Evolutionary conservation across 2,329 filamentous ascomycete genomes (phyloP), one percentile per base, ranked within the genome.

Genomic region (Colletotrichum acutatum): DNA sequence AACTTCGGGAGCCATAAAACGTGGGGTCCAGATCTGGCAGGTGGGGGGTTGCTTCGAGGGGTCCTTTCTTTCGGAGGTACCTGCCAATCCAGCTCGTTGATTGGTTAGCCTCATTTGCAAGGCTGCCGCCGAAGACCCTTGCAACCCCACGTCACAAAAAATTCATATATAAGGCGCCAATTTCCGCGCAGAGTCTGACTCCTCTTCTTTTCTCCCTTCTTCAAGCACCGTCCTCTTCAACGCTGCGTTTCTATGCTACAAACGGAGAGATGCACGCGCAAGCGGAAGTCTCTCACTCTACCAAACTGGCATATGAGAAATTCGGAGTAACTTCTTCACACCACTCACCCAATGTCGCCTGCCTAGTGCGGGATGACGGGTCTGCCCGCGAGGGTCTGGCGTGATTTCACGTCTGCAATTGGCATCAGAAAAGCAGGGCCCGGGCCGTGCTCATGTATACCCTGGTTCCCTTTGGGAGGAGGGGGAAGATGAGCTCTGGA

Each of bases 171-270:
- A 66, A 62, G 2, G 32, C 56, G 61, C 32, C 54, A 70, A 68
- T 69, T 56, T 73, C 52, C 49, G 52, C 62, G 34, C 32, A 49
- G 22, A 9, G 6, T 16, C 37, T 12, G 14, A 28, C 14, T 28
- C 14, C 34, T 26, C 30, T 58, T 28, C 56, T 79, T 82, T 83
- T 79, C 84, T 84, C 80, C 82, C 80, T 83, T 83, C 83, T 78
- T 74, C 76, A 82, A 93, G 92, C 91, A 91, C 90, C 93, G 91
- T 92, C 93, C 93, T 93, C 90, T 89, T 91, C 92, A 95, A 94
- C 90, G 94, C 94, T 93, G 93, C 93, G 93, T 95, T 95, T 95
- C 94, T 94, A 95, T 95, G 94, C 94, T 93, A 92, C 93, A 94
- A 90, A 90, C 90, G 86, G 89, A 94, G 87, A 87, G 78, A 65